Percentiles rank a stretch among this genome's conserved stretches.
These are phyloP conservation scores for Lactarius sanguifluus DNA, from an alignment of 768 basidiomycete species.

Conservation along the genomic window DNA sequence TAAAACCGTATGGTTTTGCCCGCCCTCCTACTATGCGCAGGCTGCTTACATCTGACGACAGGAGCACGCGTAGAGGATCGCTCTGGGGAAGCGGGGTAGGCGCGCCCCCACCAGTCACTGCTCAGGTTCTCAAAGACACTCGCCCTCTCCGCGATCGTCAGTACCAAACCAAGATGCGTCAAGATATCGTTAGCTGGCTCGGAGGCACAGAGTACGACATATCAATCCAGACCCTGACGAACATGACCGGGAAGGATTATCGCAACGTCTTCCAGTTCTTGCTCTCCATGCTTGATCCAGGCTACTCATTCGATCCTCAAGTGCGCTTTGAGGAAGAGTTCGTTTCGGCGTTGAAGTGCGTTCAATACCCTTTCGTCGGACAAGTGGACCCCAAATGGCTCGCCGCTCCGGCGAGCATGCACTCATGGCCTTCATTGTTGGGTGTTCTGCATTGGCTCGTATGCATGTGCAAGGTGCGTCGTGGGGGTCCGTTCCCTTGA, in stretches of 20 bases:
- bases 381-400: constrained; percentile 84
- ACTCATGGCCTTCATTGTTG: constrained; percentile 88
- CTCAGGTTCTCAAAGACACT: constrained; percentile 65
- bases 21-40: constrained; percentile 1
- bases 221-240: constrained; percentile 62
- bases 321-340: constrained; percentile 81
- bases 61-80: constrained; percentile 76
- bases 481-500: constrained; percentile 5
- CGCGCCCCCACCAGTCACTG: constrained; percentile 49
- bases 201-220: constrained; percentile 66
- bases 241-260: constrained; percentile 86
- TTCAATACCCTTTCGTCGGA: constrained; percentile 79
- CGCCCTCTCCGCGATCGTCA: constrained; percentile 75
- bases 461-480: constrained; percentile 75
- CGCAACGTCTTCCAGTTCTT: constrained; percentile 82
- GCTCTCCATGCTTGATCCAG: constrained; percentile 67
- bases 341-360: constrained; percentile 65
- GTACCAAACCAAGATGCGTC: constrained; percentile 73
- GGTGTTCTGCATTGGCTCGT: constrained; percentile 94
- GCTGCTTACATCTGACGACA: constrained; percentile 32
- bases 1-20: constrained; percentile 54
- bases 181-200: constrained; percentile 74
- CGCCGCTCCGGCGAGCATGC: constrained; percentile 83
- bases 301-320: constrained; percentile 54
- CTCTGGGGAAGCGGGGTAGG: constrained; percentile 59